Evolutionary conservation across 306 rosid genomes (phyloP).

Genomic region (Oemleria cerasiformis): DNA sequence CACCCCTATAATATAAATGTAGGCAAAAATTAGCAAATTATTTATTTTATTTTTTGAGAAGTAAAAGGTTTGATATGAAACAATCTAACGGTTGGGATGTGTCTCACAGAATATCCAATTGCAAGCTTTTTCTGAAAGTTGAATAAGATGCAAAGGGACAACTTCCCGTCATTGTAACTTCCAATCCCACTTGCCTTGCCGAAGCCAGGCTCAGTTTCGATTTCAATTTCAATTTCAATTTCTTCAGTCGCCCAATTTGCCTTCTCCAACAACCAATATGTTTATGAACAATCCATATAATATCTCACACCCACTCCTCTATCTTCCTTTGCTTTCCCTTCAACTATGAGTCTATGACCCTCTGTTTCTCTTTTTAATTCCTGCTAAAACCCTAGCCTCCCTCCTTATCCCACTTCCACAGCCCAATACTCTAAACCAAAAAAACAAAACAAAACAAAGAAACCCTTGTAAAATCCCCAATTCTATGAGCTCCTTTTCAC

Average conservation of each 20-base stretch:
- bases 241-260: neutral
- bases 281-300: neutral
- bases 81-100: no score
- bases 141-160: no score
- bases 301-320: neutral
- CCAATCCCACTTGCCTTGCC: neutral
- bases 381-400: neutral
- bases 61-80: no score
- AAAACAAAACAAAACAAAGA: neutral
- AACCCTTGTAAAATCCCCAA: neutral
- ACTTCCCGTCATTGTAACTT: no score
- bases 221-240: neutral
- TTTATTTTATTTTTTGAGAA: no score
- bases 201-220: neutral
- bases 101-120: no score
- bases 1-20: no score
- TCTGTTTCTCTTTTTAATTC: constrained; percentile 3
- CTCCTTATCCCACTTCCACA: neutral
- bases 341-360: neutral
- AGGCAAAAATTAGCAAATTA: no score
- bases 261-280: constrained; percentile 14
- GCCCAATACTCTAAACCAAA: neutral
- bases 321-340: neutral
- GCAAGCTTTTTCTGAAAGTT: no score
- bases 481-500: neutral